Percentiles rank a stretch among this genome's conserved stretches.
Evolutionary conservation across 2,329 filamentous ascomycete species (phyloP).

Genomic region (Aspergillus unguis): DNA sequence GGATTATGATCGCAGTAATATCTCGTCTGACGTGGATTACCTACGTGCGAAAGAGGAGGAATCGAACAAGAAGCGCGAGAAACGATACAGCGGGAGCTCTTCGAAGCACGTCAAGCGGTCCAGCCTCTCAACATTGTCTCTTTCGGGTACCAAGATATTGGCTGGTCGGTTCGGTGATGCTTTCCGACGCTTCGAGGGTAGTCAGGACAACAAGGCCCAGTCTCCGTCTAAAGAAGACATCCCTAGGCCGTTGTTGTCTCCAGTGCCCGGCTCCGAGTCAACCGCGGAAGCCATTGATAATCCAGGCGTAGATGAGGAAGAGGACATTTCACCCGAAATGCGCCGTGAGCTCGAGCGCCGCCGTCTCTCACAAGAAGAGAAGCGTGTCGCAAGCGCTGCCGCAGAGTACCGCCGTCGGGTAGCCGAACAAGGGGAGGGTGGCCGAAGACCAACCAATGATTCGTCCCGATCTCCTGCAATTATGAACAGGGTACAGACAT

Average conservation of each 20-base stretch:
- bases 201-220: conserved; percentile 32
- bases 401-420: conserved; percentile 81
- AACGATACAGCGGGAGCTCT: conserved; percentile 54
- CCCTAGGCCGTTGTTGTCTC: conserved; percentile 53
- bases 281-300: conserved; percentile 67
- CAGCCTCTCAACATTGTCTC: conserved; percentile 65
- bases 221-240: conserved; percentile 43
- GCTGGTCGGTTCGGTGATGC: conserved; percentile 88
- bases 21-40: conserved; percentile 78
- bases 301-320: conserved; percentile 54
- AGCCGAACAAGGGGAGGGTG: conserved; percentile 57
- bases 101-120: conserved; percentile 66
- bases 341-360: conserved; percentile 83
- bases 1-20: conserved; percentile 50
- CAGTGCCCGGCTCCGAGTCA: conserved; percentile 65
- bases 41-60: conserved; percentile 69
- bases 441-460: conserved; percentile 47
- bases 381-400: conserved; percentile 80
- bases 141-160: conserved; percentile 78
- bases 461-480: conserved; percentile 73
- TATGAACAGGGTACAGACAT: conserved; percentile 81
- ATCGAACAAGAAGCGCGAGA: conserved; percentile 56
- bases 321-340: conserved; percentile 78
- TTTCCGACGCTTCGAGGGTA: conserved; percentile 82
- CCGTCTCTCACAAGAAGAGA: conserved; percentile 80